Evolutionary conservation across 345 rosid genomes (phyloP).

Genomic region (Dimocarpus longan): DNA sequence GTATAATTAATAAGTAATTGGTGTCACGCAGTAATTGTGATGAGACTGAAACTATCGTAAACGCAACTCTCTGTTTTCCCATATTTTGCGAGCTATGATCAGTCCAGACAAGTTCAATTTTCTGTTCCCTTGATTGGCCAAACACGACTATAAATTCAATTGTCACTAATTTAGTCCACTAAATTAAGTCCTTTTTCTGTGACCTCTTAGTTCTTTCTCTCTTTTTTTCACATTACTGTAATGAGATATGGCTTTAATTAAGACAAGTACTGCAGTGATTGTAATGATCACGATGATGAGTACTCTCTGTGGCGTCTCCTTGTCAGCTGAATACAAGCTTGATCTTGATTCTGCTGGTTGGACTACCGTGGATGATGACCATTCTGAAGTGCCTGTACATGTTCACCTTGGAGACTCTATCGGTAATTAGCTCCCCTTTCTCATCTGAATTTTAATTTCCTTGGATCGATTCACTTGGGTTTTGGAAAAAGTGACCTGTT

Average conservation of each 20-base stretch:
- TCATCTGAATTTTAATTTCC: background rate
- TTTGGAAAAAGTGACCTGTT: too few relatives aligned
- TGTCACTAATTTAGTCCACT: background rate
- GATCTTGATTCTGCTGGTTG: background rate
- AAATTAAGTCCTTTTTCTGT: background rate
- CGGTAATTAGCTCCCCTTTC: background rate
- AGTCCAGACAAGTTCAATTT: too few relatives aligned
- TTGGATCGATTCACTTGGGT: too few relatives aligned
- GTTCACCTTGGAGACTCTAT: background rate
- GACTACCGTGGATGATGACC: background rate
- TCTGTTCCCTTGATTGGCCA: background rate
- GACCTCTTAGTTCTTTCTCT: background rate
- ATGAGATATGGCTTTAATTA: background rate
- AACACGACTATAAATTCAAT: background rate
- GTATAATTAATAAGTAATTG: too few relatives aligned
- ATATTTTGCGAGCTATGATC: background rate
- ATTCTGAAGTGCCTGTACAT: background rate
- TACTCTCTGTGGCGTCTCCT: background rate
- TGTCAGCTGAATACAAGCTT: background rate
- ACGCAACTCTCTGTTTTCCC: background rate
- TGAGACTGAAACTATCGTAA: background rate
- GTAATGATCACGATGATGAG: background rate
- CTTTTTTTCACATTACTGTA: background rate
- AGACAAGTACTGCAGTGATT: background rate
- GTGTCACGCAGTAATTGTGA: too few relatives aligned